Evolutionary conservation across 148 eudicot species (phyloP).

Genomic region (Arctostaphylos glauca): DNA sequence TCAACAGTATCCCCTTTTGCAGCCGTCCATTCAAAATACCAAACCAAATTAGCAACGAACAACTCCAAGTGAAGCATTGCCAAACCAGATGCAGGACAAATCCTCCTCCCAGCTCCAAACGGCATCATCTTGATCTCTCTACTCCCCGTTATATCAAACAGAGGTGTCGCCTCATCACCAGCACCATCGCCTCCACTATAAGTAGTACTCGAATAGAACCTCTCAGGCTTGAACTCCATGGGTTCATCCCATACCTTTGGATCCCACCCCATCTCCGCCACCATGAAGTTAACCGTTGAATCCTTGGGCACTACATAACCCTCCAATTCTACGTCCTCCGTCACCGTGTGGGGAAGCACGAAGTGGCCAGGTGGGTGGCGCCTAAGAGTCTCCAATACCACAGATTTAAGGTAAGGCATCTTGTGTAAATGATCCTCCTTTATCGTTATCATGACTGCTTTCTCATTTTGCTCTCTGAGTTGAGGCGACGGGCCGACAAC

Average conservation of each 20-base stretch:
- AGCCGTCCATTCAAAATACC: constrained; percentile 57
- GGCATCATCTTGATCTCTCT: constrained; percentile 85
- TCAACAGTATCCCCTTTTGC: constrained; percentile 45
- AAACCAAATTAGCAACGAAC: constrained; percentile 62
- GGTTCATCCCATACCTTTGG: constrained; percentile 66
- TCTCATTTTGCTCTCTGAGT: not conserved
- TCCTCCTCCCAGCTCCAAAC: constrained; percentile 66
- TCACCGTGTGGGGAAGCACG: constrained; percentile 52
- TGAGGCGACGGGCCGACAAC: constrained; percentile 31
- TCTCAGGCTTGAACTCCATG: constrained; percentile 61
- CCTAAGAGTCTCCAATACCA: constrained; percentile 61
- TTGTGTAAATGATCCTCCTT: constrained; percentile 51
- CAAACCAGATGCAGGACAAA: constrained; percentile 51
- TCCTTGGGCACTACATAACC: constrained; percentile 52
- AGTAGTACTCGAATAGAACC: constrained; percentile 30
- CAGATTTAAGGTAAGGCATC: constrained; percentile 60
- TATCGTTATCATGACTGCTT: constrained; percentile 1
- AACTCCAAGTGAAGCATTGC: constrained; percentile 67
- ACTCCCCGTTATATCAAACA: constrained; percentile 54
- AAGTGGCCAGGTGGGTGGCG: constrained; percentile 76
- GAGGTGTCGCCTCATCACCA: not conserved
- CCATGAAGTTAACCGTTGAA: constrained; percentile 46
- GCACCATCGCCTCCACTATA: not conserved
- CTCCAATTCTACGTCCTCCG: constrained; percentile 44
- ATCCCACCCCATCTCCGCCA: constrained; percentile 65